Percentiles rank a stretch among this genome's conserved stretches.
Conservation (phyloP, 2,329 filamentous ascomycete species). For the Aspergillus flavus region DNA sequence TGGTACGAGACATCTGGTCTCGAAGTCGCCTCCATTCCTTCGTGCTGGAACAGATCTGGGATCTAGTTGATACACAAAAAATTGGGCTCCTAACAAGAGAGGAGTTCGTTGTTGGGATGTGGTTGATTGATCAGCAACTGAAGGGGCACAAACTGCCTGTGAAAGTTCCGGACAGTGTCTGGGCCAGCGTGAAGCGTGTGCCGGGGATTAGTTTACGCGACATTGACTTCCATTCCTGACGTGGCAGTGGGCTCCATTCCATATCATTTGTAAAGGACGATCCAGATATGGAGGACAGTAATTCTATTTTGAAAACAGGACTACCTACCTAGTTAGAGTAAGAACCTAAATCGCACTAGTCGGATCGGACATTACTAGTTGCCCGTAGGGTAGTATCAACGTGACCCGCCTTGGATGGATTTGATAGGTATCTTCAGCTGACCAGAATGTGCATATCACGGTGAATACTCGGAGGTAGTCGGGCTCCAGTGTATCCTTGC, state of each 20-base stretch:
- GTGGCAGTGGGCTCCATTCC: background rate
- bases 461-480: background rate
- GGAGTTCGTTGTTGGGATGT: conserved; percentile 55
- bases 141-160: conserved; percentile 51
- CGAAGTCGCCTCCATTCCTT: conserved; percentile 46
- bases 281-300: background rate
- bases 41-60: conserved; percentile 49
- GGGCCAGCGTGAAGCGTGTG: conserved; percentile 48
- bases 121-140: conserved; percentile 53
- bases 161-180: conserved; percentile 50
- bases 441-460: background rate
- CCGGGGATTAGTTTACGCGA: conserved; percentile 38
- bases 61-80: conserved; percentile 45
- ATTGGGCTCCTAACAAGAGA: conserved; percentile 45
- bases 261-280: background rate
- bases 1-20: conserved; percentile 53
- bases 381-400: background rate
- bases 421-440: conserved; percentile 3
- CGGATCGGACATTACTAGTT: background rate
- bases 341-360: conserved; percentile 1
- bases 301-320: background rate
- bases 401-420: background rate
- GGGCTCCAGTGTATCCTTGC: background rate
- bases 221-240: background rate
- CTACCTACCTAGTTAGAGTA: background rate